phyloP scores from a whole-genome alignment of 2,329 filamentous ascomycete genomes.

The Aspergillus persii region DNA sequence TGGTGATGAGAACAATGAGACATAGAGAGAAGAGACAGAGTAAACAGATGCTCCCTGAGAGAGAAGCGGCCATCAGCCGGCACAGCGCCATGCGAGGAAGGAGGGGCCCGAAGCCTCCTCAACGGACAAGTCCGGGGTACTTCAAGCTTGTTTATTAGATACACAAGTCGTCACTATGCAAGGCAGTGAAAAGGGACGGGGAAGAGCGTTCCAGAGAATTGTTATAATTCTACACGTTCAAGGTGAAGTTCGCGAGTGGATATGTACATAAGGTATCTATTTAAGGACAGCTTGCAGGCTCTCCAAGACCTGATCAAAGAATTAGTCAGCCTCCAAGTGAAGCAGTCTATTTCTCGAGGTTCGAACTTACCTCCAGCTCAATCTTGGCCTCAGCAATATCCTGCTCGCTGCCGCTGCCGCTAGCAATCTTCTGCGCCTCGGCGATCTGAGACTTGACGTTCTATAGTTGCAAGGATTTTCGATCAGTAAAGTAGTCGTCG shows the following conservation, averaged over 20 bases:
- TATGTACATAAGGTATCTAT: slow-evolving; percentile 45
- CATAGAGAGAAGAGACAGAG: neutral
- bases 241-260: slow-evolving; percentile 30
- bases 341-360: neutral
- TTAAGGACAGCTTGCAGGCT: slow-evolving; percentile 50
- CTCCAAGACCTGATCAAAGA: slow-evolving; percentile 45
- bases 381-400: slow-evolving; percentile 99
- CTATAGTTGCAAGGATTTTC: slow-evolving; percentile 31
- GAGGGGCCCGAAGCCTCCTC: neutral
- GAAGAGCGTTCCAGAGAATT: slow-evolving; percentile 26
- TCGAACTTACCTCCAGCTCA: slow-evolving; percentile 79
- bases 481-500: slow-evolving; percentile 3
- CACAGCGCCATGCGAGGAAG: neutral
- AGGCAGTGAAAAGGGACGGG: slow-evolving; percentile 9
- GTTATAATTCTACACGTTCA: slow-evolving; percentile 44
- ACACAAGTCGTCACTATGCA: neutral
- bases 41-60: neutral
- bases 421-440: slow-evolving; percentile 93
- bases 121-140: neutral
- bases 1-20: neutral
- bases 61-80: neutral
- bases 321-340: slow-evolving; percentile 6
- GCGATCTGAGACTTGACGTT: slow-evolving; percentile 84
- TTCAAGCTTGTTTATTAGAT: neutral
- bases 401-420: slow-evolving; percentile 87